A percentile compares a stretch with the other conserved stretches of the same genome.
phyloP scores from a whole-genome alignment of 169 alveolate genomes.

The Babesia gibsoni region DNA sequence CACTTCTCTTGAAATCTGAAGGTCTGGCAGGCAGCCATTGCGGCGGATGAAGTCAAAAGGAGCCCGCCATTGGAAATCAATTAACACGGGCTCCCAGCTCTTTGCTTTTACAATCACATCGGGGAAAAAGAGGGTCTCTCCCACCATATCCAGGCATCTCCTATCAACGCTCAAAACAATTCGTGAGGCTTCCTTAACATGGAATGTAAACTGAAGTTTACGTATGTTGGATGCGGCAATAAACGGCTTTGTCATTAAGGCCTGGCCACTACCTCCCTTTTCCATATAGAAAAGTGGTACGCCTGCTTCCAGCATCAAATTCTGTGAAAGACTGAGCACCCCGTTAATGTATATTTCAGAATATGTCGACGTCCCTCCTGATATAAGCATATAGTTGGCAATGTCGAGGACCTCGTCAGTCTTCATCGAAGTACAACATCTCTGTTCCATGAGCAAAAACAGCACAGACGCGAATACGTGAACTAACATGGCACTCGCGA shows the following conservation, averaged over 20 bases:
- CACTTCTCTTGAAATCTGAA: background rate
- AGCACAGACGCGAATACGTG: constrained; percentile 46
- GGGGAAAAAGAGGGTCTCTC: constrained; percentile 8
- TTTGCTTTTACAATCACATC: background rate
- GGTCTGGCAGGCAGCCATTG: background rate
- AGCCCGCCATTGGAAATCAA: background rate
- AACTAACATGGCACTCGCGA: constrained; percentile 43
- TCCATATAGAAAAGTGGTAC: background rate
- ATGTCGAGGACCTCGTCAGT: constrained; percentile 10
- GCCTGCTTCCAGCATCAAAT: background rate
- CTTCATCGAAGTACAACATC: background rate
- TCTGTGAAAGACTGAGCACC: background rate
- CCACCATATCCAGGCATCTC: background rate
- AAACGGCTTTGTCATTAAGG: background rate
- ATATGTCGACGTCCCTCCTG: background rate
- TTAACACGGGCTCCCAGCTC: background rate
- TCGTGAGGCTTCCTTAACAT: background rate
- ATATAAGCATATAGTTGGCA: constrained; percentile 19
- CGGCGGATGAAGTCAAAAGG: constrained; percentile 17
- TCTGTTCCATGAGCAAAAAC: constrained; percentile 18
- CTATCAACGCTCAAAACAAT: constrained; percentile 1
- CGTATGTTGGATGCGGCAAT: background rate
- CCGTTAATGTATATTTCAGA: background rate
- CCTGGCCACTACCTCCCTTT: background rate
- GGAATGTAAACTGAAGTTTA: background rate